Percentiles rank a stretch among this genome's conserved stretches.
Conservation (phyloP, 139 green algal genomes). For the Chloropicon primus region DNA sequence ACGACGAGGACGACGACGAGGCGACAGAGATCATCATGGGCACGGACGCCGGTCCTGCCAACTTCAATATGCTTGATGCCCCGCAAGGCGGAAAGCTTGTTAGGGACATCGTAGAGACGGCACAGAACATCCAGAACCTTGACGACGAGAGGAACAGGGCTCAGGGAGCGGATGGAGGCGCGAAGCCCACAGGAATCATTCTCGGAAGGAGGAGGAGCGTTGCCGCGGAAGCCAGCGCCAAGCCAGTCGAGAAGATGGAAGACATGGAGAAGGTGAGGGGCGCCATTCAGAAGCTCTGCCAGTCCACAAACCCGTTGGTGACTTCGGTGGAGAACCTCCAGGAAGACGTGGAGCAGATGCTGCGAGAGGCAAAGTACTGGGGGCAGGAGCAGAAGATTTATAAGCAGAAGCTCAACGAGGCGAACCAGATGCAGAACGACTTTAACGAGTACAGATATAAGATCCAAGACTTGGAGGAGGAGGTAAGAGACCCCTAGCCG, state of each 20-base stretch:
- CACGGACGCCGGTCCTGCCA: not conserved
- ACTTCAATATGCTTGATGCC: slow-evolving; percentile 5
- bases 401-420: not conserved
- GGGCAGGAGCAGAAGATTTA: slow-evolving; percentile 2
- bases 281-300: slow-evolving; percentile 46
- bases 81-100: slow-evolving; percentile 38
- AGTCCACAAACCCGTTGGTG: slow-evolving; percentile 43
- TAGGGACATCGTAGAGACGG: slow-evolving; percentile 42
- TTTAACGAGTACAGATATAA: not conserved
- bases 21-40: slow-evolving; percentile 23
- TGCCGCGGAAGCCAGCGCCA: not conserved
- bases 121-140: slow-evolving; percentile 30
- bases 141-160: not conserved
- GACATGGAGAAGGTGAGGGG: slow-evolving; percentile 32
- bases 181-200: slow-evolving; percentile 1
- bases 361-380: slow-evolving; percentile 18
- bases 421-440: not conserved
- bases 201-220: slow-evolving; percentile 2
- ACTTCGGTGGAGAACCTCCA: slow-evolving; percentile 52
- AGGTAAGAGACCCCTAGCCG: not conserved
- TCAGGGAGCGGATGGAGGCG: not conserved
- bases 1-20: slow-evolving; percentile 27
- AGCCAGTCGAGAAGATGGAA: slow-evolving; percentile 4
- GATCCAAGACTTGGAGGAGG: not conserved
- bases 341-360: slow-evolving; percentile 45